A percentile compares a stretch with the other conserved stretches of the same genome.
Conservation (phyloP, 179 eudicot genomes). For the Silene vulgaris region DNA sequence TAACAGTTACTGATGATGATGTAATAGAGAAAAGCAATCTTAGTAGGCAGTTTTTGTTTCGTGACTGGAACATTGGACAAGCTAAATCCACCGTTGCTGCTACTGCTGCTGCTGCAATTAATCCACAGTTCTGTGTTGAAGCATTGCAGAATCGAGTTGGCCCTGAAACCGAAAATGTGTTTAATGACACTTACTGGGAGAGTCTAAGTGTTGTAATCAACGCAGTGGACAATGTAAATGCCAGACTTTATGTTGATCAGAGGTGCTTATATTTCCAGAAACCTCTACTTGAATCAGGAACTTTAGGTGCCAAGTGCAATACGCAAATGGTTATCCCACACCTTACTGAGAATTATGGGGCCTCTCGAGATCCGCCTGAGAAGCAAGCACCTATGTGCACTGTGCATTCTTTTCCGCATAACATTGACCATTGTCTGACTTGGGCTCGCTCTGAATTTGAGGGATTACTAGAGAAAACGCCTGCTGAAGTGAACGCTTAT, state of each 20-base stretch:
- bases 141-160: conserved; percentile 87
- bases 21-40: conserved; percentile 91
- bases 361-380: conserved; percentile 94
- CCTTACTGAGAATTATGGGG: conserved; percentile 89
- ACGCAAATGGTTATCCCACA: conserved; percentile 96
- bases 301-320: conserved; percentile 85
- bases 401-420: conserved; percentile 90
- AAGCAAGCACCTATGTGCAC: conserved; percentile 98
- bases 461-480: conserved; percentile 84
- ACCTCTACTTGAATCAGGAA: conserved; percentile 89
- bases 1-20: conserved; percentile 89
- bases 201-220: conserved; percentile 61
- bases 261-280: conserved; percentile 87
- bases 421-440: conserved; percentile 91
- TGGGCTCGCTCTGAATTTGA: conserved; percentile 98
- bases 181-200: conserved; percentile 84
- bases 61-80: conserved; percentile 96
- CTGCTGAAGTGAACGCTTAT: conserved; percentile 81
- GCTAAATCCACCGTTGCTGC: conserved; percentile 95
- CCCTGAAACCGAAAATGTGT: conserved; percentile 84
- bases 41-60: conserved; percentile 86
- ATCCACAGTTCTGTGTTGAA: conserved; percentile 53
- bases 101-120: conserved; percentile 63
- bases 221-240: conserved; percentile 85
- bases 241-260: conserved; percentile 78